Evolutionary conservation across 306 rosid species (phyloP).

Genomic region (Fragaria ananassa): DNA sequence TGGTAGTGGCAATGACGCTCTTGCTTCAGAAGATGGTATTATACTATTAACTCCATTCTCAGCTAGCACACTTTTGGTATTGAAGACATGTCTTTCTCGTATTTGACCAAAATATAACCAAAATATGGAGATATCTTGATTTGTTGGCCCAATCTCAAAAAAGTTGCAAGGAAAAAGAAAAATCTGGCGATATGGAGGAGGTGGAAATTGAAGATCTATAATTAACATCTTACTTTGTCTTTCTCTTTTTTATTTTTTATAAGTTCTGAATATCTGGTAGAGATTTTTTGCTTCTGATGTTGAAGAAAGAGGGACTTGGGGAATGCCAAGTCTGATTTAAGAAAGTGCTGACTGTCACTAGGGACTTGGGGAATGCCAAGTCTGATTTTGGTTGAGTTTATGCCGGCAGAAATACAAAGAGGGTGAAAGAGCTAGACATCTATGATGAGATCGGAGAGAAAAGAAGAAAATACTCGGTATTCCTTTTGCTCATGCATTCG

Average conservation of each 20-base stretch:
- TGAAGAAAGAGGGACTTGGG: neutral
- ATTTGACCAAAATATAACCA: neutral
- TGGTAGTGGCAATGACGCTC: constrained; percentile 38
- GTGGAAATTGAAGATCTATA: neutral
- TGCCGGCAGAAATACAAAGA: too few relatives aligned
- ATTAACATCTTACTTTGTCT: neutral
- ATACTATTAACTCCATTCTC: neutral
- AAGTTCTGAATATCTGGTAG: neutral
- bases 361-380: too few relatives aligned
- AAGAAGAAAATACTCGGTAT: too few relatives aligned
- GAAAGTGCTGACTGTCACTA: neutral
- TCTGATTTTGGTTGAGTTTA: too few relatives aligned
- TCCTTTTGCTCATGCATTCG: too few relatives aligned
- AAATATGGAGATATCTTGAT: neutral
- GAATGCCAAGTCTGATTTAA: neutral
- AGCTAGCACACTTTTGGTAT: neutral
- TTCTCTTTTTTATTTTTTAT: neutral
- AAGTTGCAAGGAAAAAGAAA: neutral
- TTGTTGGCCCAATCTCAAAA: neutral
- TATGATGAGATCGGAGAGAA: too few relatives aligned
- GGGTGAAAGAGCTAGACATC: too few relatives aligned
- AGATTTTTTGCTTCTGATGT: neutral
- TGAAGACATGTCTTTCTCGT: neutral
- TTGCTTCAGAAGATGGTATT: constrained; percentile 58
- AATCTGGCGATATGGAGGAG: neutral